phyloP scores from a whole-genome alignment of 2,329 filamentous ascomycete genomes.

The Stachybotrys echinatus region DNA sequence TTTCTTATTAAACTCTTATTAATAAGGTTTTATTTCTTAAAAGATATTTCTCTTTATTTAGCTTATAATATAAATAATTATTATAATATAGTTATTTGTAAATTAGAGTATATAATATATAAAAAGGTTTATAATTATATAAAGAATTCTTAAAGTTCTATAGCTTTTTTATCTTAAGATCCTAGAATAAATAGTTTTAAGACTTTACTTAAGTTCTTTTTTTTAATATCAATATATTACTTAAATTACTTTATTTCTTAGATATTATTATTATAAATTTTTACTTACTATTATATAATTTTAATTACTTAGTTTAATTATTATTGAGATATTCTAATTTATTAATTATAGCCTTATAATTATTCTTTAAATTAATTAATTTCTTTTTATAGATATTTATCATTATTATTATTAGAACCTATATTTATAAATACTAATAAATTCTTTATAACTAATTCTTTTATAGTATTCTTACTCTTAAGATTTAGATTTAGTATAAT shows the following conservation, averaged over 20 bases:
- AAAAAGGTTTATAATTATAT: not conserved
- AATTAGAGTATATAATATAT: conserved; percentile 1
- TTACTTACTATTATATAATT: no score
- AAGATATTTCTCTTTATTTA: not conserved
- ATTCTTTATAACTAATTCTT: not conserved
- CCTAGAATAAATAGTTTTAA: not conserved
- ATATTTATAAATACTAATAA: no score
- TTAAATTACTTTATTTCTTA: conserved; percentile 1
- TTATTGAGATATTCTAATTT: not conserved
- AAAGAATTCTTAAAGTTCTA: not conserved
- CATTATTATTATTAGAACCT: no score
- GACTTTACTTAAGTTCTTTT: no score
- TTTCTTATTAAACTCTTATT: no score
- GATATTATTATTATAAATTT: conserved; percentile 2
- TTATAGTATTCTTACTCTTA: not conserved
- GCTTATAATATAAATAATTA: conserved; percentile 1
- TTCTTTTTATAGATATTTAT: no score
- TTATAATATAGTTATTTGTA: conserved; percentile 1
- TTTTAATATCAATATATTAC: conserved; percentile 1
- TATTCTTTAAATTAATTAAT: not conserved
- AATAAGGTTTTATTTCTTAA: not conserved
- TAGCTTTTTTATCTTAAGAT: not conserved
- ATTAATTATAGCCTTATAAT: not conserved
- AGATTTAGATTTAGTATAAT: not conserved
- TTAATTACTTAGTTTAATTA: conserved; percentile 1